Evolutionary conservation across 305 asterid species (phyloP).

Genomic region (Fraxinus xanthoxyloides): DNA sequence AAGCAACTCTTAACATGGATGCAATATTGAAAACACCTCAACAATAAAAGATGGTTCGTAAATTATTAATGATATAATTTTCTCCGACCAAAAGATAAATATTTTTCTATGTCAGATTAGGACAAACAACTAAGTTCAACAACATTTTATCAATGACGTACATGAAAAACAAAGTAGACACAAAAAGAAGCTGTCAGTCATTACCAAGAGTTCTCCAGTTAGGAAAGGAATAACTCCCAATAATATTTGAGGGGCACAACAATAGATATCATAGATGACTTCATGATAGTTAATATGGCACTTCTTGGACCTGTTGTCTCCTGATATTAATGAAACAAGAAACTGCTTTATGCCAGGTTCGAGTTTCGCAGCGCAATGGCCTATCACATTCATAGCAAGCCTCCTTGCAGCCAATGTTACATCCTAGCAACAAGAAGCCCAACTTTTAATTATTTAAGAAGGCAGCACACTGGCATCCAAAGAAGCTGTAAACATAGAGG

Average conservation of each 20-base stretch:
- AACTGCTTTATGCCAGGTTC: constrained; percentile 86
- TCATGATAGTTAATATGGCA: constrained; percentile 65
- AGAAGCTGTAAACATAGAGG: constrained; percentile 6
- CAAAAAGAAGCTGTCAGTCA: constrained; percentile 22
- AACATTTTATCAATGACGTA: constrained; percentile 3
- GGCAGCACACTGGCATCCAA: not conserved
- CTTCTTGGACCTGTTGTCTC: constrained; percentile 56
- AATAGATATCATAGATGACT: constrained; percentile 73
- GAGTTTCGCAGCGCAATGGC: constrained; percentile 74
- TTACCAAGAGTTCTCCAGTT: constrained; percentile 96
- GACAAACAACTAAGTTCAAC: constrained; percentile 9
- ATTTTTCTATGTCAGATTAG: constrained; percentile 2
- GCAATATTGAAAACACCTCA: constrained; percentile 5
- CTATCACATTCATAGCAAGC: constrained; percentile 82
- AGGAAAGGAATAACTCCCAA: constrained; percentile 89
- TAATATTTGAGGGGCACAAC: constrained; percentile 79
- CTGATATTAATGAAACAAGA: constrained; percentile 84
- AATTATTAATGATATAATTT: constrained; percentile 5
- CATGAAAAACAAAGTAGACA: not conserved
- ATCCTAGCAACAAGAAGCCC: constrained; percentile 47
- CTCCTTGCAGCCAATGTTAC: constrained; percentile 63
- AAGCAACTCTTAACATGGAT: constrained; percentile 8
- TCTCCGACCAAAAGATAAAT: constrained; percentile 18
- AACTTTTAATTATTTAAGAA: constrained; percentile 20
- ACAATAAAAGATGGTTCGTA: constrained; percentile 7